These are phyloP conservation scores for Haplosporangium sp. DNA, from an alignment of 371 early-diverging fungal genomes.

Conservation along the genomic window DNA sequence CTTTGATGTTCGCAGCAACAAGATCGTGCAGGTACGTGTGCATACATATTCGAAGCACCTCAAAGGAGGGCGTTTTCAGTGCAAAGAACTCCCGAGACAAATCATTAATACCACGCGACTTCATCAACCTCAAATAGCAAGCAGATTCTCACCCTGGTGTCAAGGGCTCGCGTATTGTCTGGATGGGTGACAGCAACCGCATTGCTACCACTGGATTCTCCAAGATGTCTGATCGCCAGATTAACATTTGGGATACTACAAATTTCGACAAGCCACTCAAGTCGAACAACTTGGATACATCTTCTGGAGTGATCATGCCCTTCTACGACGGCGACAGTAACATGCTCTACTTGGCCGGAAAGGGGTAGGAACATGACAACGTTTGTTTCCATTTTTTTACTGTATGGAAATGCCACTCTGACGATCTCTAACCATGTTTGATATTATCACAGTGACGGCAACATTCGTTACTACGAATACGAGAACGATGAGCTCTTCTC, in stretches of 20 bases:
- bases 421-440: background rate
- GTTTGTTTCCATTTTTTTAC: background rate
- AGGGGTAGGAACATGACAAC: slow-evolving; percentile 65
- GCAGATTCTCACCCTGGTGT: slow-evolving; percentile 92
- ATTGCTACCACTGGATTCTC: slow-evolving; percentile 96
- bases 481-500: slow-evolving; percentile 85
- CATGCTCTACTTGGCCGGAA: slow-evolving; percentile 96
- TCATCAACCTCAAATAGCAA: slow-evolving; percentile 56
- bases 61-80: background rate
- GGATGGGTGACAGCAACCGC: slow-evolving; percentile 88
- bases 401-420: background rate
- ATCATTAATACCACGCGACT: too few species aligned
- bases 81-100: too few species aligned
- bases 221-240: slow-evolving; percentile 91
- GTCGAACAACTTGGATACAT: slow-evolving; percentile 86
- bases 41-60: background rate
- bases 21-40: slow-evolving; percentile 71
- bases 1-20: slow-evolving; percentile 91
- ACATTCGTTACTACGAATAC: slow-evolving; percentile 97
- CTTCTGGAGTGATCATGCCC: slow-evolving; percentile 96
- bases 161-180: slow-evolving; percentile 94
- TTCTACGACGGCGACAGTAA: slow-evolving; percentile 91
- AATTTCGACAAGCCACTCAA: slow-evolving; percentile 84
- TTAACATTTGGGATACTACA: slow-evolving; percentile 88
- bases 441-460: slow-evolving; percentile 83